Base-by-base conservation (phyloP, 352 stramenopile species). In the Phytophthora ohioensis region DNA sequence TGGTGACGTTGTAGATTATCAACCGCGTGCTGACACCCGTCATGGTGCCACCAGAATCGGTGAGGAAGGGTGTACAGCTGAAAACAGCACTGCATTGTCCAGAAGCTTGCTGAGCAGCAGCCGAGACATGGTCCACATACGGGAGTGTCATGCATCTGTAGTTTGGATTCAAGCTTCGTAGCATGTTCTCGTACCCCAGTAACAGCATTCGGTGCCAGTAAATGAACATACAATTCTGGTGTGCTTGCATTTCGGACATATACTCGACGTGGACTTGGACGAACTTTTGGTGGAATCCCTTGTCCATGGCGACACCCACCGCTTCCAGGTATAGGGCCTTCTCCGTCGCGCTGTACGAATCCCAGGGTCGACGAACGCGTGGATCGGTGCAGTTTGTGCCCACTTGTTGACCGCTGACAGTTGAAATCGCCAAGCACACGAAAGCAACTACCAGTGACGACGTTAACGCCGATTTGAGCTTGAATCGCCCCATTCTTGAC, bases 101-200 rank as follows among this genome's bases (percentile, higher is more conserved):
- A 32, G 57, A 60, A 5, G 71, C 51, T 8, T n/a, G 15, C 4
- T 60, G 69, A 8, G 75, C 71, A 4, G 69, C 69, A 4, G 72
- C 49, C 5, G 75, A 46, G 31, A 91, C 64, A 17, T 88, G 58
- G 61, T 93, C 83, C 84, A 78, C 91, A 47, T 82, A 83, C 15
- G 85, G 85, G 4, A 93, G 27, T 7, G 85, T 91, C 2, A 93
- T n/a, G 41, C 85, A 93, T 27, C 59, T 61, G 57, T 75, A 92
- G 51, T 75, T 42, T 0, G 59, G 2, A 2, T 47, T 71, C 2
- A 88, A 63, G 32, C 75, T 84, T 3, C 85, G 81, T 4, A 92
- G 74, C 85, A 92, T 92, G 67, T 92, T 92, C 52, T 92, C 85
- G 46, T 86, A 93, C 2, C 72, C 85, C 12, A 93, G 46, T 1